Evolutionary conservation across 2,329 filamentous ascomycete genomes (phyloP), one percentile per base, ranked within the genome.

Genomic region (Boeremia exigua): DNA sequence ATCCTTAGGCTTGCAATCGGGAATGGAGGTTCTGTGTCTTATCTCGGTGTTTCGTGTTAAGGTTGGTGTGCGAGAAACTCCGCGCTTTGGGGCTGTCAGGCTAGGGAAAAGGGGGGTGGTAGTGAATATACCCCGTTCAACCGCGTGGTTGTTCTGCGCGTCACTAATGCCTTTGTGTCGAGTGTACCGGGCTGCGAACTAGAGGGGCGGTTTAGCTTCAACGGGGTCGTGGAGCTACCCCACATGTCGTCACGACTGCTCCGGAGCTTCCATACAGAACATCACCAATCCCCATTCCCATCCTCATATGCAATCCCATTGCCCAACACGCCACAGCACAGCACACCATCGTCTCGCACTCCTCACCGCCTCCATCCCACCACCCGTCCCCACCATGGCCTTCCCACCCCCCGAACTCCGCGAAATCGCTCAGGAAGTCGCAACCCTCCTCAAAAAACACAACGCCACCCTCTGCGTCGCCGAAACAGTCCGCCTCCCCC

Each of bases 401-500:
- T 81, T 81, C 58, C 79, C 78, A 25, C 78, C 79, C 25, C 54
- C 67, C 23, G 66, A 73, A 40, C 65, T 85, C 46, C 75, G 71
- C 12, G 66, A 73, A 5, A 73, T 84, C 29, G 75, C 80, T 10
- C 62, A 71, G 29, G 81, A 86, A 72, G 78, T 87, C 25, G 78
- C 80, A 3, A 67, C 72, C 2, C 78, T 86, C 34, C 78, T 88
- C 34, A 83, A 81, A 61, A 76, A 81, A 38, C 80, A 80, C 50
- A 79, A 81, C 56, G 82, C 87, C 67, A 86, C 80, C 30, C 78
- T 88, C 60, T 83, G 81, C 54, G 81, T 88, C 33, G 86, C 84
- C 48, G 86, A 88, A 71, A 88, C 86, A 17, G 82, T 83, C 29
- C 11, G 23, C n/a, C 10, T 23, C 48, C 27, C 3, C 30, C 34